Percentiles rank a stretch among this genome's conserved stretches.
Evolutionary conservation across 1,284 basidiomycete species (phyloP).

Genomic region (Irpex sp.): DNA sequence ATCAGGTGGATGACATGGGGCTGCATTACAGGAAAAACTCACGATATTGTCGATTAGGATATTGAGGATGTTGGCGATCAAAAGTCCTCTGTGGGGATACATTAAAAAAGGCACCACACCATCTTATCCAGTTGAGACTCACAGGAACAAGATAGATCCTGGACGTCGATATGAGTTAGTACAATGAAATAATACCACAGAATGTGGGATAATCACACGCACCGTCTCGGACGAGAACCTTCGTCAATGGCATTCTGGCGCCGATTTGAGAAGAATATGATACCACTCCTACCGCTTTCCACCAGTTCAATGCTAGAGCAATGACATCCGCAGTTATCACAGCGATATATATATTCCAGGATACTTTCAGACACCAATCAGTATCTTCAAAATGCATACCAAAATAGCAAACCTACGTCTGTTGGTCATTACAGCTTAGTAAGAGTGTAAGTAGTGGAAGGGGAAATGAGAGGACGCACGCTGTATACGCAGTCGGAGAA

Average conservation of each 20-base stretch:
- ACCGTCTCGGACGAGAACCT: neutral
- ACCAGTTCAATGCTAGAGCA: neutral
- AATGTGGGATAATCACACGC: neutral
- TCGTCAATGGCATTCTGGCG: neutral
- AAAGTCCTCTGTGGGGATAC: neutral
- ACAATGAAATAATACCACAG: neutral
- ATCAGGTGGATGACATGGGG: neutral
- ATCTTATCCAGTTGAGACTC: neutral
- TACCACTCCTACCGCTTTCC: neutral
- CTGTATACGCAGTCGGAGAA: too few relatives aligned
- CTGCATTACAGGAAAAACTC: neutral
- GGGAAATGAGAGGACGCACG: too few relatives aligned
- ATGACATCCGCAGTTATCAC: neutral
- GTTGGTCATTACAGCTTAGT: neutral
- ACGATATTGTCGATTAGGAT: neutral
- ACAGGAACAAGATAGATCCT: neutral
- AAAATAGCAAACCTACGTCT: neutral
- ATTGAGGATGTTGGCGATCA: neutral
- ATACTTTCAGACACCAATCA: neutral
- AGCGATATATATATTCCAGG: neutral
- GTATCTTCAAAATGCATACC: neutral
- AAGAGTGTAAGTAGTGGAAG: neutral
- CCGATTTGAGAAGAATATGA: neutral
- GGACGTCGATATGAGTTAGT: neutral
- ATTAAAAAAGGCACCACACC: neutral